A percentile compares a stretch with the other conserved stretches of the same genome.
phyloP scores from a whole-genome alignment of 306 rosid genomes.

The Medicago lupulina region DNA sequence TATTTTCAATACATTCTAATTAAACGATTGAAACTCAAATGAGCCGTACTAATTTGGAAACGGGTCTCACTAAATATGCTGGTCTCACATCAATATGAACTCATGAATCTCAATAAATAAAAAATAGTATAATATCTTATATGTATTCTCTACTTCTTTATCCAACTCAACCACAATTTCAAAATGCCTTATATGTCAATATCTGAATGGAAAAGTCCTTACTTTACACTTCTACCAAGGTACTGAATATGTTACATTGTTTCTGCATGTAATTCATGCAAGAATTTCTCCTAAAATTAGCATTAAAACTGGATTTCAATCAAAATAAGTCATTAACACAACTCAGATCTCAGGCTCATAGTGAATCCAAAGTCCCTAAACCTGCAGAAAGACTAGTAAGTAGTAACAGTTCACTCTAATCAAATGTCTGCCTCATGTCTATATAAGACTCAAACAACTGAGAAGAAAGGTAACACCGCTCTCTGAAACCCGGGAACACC shows the following conservation, averaged over 20 bases:
- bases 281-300: neutral
- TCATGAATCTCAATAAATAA: too few species aligned
- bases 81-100: neutral
- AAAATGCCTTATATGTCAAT: too few species aligned
- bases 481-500: slow-evolving; percentile 59
- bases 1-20: too few species aligned
- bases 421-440: slow-evolving; percentile 53
- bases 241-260: too few species aligned
- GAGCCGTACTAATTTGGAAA: too few species aligned
- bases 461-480: slow-evolving; percentile 59
- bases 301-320: neutral
- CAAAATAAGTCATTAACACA: neutral
- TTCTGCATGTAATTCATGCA: slow-evolving; percentile 2
- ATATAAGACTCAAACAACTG: slow-evolving; percentile 53
- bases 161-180: too few species aligned
- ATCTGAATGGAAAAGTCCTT: neutral
- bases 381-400: neutral
- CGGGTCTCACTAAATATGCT: neutral
- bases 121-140: too few species aligned
- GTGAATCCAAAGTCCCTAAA: neutral
- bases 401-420: slow-evolving; percentile 17
- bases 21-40: too few species aligned
- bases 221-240: too few species aligned
- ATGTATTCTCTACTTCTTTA: too few species aligned
- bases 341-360: too few species aligned